Evolutionary conservation across 163 green algal genomes (phyloP), one percentile per base, ranked within the genome.

Genomic region (Trebouxia gelatinosa): DNA sequence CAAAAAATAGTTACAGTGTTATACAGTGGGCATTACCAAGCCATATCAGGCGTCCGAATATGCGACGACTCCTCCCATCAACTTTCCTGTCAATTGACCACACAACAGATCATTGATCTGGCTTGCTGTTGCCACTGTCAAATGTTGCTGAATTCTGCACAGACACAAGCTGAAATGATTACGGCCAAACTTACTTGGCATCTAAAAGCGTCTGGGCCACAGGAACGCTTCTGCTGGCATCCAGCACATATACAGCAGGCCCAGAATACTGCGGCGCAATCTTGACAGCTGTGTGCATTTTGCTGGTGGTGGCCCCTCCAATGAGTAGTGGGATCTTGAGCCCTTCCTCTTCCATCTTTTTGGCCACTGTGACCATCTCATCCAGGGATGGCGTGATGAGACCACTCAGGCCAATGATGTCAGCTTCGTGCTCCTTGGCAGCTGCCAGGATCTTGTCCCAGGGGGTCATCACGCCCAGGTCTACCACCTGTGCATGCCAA

Each of bases 251-350:
- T 37, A 99, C 91, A 40, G 94, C 90, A 6, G 93, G 87, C 31
- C 93, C 94, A 34, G 82, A 89, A 90, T 98, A 99, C 65, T 90
- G 87, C 2, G 95, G 94, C 21, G 89, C 91, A 38, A 99, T 94
- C 92, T 99, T 99, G 28, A 99, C 96, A 0, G 96, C 96, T 0
- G 96, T 99, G 91, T 99, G 95, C 95, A 99, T 98, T 87, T 98
- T 97, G 84, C 85, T 94, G 23, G 96, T 99, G 29, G 96, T 99
- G 51, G 96, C 96, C 7, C 96, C 96, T 38, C 96, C 96, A 68
- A 99, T 97, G 5, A 99, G 92, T 54, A 99, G 84, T 4, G 96
- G 93, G 26, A 87, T 86, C 75, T 91, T 94, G 68, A 99, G 68
- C 48, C 92, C 92, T 17, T 87, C 83, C 79, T 97, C 93, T 86